Percentiles rank a stretch among this genome's conserved stretches.
Conservation (phyloP, 345 rosid species). For the Aquilaria sinensis region DNA sequence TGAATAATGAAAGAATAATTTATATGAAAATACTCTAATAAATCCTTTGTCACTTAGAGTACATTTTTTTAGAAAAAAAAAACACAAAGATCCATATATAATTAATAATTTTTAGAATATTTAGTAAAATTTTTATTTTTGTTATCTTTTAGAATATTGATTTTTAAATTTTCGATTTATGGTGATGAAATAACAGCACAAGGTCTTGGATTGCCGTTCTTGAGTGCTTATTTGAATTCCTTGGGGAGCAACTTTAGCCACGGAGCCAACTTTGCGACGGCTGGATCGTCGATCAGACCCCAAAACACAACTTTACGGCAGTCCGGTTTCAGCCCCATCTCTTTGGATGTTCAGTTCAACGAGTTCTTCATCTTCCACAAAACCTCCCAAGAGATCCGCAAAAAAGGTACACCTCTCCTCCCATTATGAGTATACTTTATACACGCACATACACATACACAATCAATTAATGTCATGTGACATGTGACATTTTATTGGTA, state of each 20-base stretch:
- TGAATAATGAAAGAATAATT: too few relatives aligned
- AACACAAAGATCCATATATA: too few relatives aligned
- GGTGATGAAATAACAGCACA: too few relatives aligned
- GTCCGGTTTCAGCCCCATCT: constrained; percentile 64
- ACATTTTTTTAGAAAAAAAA: too few relatives aligned
- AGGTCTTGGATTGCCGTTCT: constrained; percentile 33
- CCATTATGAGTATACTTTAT: background rate
- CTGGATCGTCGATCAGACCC: constrained; percentile 63
- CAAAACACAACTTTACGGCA: constrained; percentile 50
- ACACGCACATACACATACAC: background rate
- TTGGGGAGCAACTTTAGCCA: constrained; percentile 70
- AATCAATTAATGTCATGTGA: background rate
- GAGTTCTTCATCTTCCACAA: constrained; percentile 49
- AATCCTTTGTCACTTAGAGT: too few relatives aligned
- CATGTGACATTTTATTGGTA: background rate
- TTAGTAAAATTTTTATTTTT: too few relatives aligned
- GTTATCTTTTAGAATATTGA: too few relatives aligned
- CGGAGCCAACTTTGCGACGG: constrained; percentile 83
- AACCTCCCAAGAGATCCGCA: constrained; percentile 31
- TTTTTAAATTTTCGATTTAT: too few relatives aligned
- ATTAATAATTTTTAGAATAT: too few relatives aligned
- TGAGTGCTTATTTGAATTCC: constrained; percentile 55
- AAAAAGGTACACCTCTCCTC: constrained; percentile 29
- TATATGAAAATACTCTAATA: too few relatives aligned
- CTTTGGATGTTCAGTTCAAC: constrained; percentile 53